Base-by-base conservation (phyloP, 805 yeast species). In the Kodamaea neixiangensis region DNA sequence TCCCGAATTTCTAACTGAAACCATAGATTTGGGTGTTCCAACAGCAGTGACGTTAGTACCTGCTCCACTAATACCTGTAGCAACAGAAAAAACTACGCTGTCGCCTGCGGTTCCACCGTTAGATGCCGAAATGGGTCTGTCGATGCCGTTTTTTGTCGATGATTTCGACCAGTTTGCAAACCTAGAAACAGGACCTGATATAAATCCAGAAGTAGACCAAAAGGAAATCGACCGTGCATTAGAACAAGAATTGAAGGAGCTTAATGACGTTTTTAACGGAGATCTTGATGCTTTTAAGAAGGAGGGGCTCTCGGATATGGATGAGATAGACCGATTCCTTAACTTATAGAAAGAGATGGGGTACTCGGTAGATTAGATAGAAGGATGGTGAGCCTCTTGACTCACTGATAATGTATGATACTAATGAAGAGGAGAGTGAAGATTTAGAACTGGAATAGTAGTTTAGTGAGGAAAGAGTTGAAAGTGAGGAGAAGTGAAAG, bases 221-320 rank as follows among this genome's bases (percentile, higher is more conserved):
- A 25, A 19, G 19, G 45, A 37, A 19, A 44, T 48, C 2, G 51
- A 48, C 22, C 39, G 39, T 25, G 51, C 40, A 7, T 41, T 48
- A 15, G 51, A 48, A 17, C 42, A 44, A 17, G 51, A 48, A 29
- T 33, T 48, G 17, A 45, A 45, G 19, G 51, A 48, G 38, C 48
- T 48, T 34, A 48, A 48, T 22, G 51, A 48, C 10, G 51, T 48
- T 15, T 48, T 48, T 40, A 48, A 48, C n/a, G 48, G 51, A 13
- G 51, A 48, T 44, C 41, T 47, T 14, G 50, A 41, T 7, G 35
- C 46, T 11, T 47, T 47, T 20, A 22, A 14, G 6, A 38, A 48
- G 42, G 48, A 33, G n/a, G 31, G 38, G 2, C 14, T 31, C 20
- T 42, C 39, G 3, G 51, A 44, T 18, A 38, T 43, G 43, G 51